Base-by-base conservation (phyloP, 495 filamentous ascomycete genomes). In the Hypoxylon lienhwacheense region DNA sequence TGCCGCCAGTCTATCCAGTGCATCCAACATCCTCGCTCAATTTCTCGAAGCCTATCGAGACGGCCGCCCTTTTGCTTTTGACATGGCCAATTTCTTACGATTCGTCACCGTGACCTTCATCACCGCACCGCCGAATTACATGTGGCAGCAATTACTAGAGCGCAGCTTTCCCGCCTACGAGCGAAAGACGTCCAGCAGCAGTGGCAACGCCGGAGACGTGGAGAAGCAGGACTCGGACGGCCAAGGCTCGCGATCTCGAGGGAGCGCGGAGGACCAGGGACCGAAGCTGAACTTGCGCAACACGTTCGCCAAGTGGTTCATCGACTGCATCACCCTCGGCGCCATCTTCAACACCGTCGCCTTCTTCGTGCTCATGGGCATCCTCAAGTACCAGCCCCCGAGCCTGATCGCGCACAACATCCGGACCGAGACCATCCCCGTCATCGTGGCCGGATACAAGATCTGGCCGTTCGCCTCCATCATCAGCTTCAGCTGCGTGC, bases 381-480 rank as follows among this genome's bases (percentile, higher is more conserved):
- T 66, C 26, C 28, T 68, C 40, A 68, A 68, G 46, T 12, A 45
- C 21, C 66, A 68, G 39, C 14, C 57, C 7, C 2, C 41, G 16
- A 55, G 28, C 11, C 43, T 58, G 31, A 65, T 66, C 19, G 12
- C 24, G 14, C 21, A 55, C 7, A 68, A 66, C 28, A 40, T 68
- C 29, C 54, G 58, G 29, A 57, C 33, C 42, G 57, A 68, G 40
- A 68, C 66, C 7, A 65, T 68, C 32, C 64, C 63, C 19, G 52
- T 68, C 35, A 66, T 68, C 10, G 37, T 68, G 7, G 66, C 66
- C 10, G 66, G 66, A 10, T 68, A 66, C 31, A 68, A 66, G 52
- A 68, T 68, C 41, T 68, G 66, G 66, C 66, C 66, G 2, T 66
- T 68, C 48, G 66, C 66, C 3, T 68, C 66, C 24, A 65, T 68